A percentile compares a stretch with the other conserved stretches of the same genome.
Evolutionary conservation across 2,329 filamentous ascomycete species (phyloP).

Genomic region (Cladosporium sp.): DNA sequence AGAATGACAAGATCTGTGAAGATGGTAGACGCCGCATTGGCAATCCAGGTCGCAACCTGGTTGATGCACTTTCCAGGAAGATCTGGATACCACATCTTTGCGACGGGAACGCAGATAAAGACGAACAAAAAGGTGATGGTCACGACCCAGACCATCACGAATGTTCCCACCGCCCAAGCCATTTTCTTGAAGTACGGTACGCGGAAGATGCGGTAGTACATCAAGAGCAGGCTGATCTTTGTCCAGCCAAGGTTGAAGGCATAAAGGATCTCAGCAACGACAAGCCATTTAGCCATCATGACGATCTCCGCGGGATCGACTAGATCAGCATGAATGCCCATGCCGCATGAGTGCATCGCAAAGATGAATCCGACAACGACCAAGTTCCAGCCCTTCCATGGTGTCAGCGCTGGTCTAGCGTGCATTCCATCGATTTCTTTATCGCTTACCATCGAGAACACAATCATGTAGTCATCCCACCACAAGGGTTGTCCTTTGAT

Average conservation of each 20-base stretch:
- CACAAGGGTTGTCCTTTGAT: slow-evolving; percentile 31
- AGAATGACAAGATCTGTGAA: slow-evolving; percentile 6
- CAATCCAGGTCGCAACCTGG: slow-evolving; percentile 39
- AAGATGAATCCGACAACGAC: slow-evolving; percentile 28
- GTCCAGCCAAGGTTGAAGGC: slow-evolving; percentile 34
- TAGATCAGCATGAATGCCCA: slow-evolving; percentile 21
- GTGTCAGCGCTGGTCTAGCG: background rate
- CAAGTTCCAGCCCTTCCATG: slow-evolving; percentile 10
- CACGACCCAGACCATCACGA: slow-evolving; percentile 25
- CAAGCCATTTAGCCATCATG: slow-evolving; percentile 28
- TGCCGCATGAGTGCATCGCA: slow-evolving; percentile 17
- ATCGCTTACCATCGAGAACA: slow-evolving; percentile 30
- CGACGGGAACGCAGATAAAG: slow-evolving; percentile 39
- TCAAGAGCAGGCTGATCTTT: slow-evolving; percentile 46
- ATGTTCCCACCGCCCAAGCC: slow-evolving; percentile 37
- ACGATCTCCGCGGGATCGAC: slow-evolving; percentile 15
- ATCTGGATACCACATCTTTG: slow-evolving; percentile 38
- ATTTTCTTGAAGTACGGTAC: slow-evolving; percentile 25
- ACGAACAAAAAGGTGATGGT: slow-evolving; percentile 34
- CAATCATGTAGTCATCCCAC: slow-evolving; percentile 35
- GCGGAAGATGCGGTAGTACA: slow-evolving; percentile 46
- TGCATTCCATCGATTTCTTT: background rate
- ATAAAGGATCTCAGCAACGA: slow-evolving; percentile 29
- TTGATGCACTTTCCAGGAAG: slow-evolving; percentile 35
- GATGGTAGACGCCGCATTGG: slow-evolving; percentile 7